phyloP scores from a whole-genome alignment of 2,329 filamentous ascomycete species.

The Lachnellula arida region DNA sequence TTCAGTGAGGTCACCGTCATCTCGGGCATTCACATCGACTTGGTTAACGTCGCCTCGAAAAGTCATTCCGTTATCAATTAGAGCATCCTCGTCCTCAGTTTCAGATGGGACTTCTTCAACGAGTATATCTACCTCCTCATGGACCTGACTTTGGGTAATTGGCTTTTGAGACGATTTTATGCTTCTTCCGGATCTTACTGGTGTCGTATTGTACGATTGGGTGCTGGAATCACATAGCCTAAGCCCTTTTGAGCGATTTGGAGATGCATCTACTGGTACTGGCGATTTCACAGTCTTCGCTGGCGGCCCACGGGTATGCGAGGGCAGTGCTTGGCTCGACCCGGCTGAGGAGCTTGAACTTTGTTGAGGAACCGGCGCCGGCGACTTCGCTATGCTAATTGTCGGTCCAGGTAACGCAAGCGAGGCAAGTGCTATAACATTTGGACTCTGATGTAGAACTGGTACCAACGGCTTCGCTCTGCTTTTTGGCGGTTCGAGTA shows the following conservation, averaged over 20 bases:
- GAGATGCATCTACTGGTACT: not conserved
- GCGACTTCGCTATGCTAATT: not conserved
- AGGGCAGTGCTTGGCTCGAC: not conserved
- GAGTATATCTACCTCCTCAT: not conserved
- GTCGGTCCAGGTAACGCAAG: not conserved
- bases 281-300: not conserved
- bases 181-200: conserved; percentile 7
- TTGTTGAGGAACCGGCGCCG: not conserved
- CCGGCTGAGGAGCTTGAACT: not conserved
- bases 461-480: not conserved
- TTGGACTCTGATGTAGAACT: not conserved
- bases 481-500: not conserved
- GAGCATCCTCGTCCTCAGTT: not conserved
- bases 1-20: not conserved
- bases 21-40: not conserved
- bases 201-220: conserved; percentile 21
- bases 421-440: not conserved
- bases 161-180: not conserved
- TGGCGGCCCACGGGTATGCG: not conserved
- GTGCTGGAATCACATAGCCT: conserved; percentile 15
- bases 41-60: not conserved
- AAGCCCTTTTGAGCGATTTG: not conserved
- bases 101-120: not conserved
- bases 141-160: not conserved
- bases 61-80: not conserved